Conservation (phyloP, 768 basidiomycete genomes). For the Paxillus rubicundulus region DNA sequence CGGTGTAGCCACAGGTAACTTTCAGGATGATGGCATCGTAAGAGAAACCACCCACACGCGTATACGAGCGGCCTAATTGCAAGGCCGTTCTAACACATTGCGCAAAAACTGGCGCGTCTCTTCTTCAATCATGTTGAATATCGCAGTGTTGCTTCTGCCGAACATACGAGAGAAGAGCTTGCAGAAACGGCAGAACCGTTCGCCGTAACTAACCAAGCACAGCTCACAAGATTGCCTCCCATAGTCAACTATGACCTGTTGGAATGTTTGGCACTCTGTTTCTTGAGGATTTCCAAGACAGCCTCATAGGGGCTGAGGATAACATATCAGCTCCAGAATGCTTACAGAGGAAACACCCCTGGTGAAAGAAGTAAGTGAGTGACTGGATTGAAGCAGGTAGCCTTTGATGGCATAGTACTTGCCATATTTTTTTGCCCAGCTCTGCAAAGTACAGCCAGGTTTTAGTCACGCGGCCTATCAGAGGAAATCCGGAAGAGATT, state of each 20-base stretch:
- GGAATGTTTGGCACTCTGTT: constrained; percentile 53
- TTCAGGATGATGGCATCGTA: constrained; percentile 32
- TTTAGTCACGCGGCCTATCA: too few relatives aligned
- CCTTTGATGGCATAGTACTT: constrained; percentile 6
- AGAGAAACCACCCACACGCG: constrained; percentile 14
- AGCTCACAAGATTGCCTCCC: constrained; percentile 18
- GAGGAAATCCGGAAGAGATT: constrained; percentile 53
- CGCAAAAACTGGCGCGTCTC: constrained; percentile 16
- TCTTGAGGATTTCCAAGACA: constrained; percentile 49
- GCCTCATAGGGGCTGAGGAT: constrained; percentile 48
- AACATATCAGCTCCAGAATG: constrained; percentile 46
- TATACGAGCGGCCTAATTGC: constrained; percentile 15
- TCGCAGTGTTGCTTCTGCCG: constrained; percentile 5
- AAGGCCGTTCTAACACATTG: constrained; percentile 16
- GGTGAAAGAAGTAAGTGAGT: constrained; percentile 13
- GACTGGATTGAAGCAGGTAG: background rate
- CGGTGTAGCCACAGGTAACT: constrained; percentile 40
- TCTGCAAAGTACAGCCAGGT: constrained; percentile 53
- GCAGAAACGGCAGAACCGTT: constrained; percentile 14
- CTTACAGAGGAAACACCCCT: constrained; percentile 19
- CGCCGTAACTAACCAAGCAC: constrained; percentile 7
- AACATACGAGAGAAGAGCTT: constrained; percentile 10
- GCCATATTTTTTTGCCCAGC: constrained; percentile 56
- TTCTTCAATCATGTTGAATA: constrained; percentile 18
- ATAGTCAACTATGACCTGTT: constrained; percentile 16